Base-by-base conservation (phyloP, 2,329 filamentous ascomycete genomes). In the Ophiostoma angusticollis region DNA sequence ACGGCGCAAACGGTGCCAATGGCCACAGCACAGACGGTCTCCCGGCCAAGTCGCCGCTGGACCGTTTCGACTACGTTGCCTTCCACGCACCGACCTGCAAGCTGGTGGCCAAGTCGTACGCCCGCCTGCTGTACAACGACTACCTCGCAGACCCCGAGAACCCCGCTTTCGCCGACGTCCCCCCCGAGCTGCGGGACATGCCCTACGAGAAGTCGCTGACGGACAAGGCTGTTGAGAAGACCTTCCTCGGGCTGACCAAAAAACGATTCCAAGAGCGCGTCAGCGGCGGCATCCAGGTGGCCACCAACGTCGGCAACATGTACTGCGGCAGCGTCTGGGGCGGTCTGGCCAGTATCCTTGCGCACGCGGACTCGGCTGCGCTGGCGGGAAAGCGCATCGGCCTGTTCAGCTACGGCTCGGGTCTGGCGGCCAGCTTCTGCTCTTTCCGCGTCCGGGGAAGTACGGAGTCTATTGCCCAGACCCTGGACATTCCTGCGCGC, bases 21-120 rank as follows among this genome's bases (percentile, higher is more conserved):
- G n/a, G n/a, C n/a, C n/a, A n/a, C n/a, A n/a, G n/a, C n/a, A n/a
- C n/a, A n/a, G 59, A 56, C 50, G 75, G 74, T 43, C 59, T 55
- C 42, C 59, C 61, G 45, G 56, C 56, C 44, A 78, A 80, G 65
- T 75, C 76, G 28, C 64, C 70, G 35, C 63, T 91, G 44, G 83
- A 89, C 60, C 78, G 81, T 54, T 91, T 91, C 59, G 83, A 89
- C 62, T 84, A 85, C 65, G 62, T 91, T 57, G 62, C 77, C 44
- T 91, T 87, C 76, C 84, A 91, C 61, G 72, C 84, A 14, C 84
- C 84, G 29, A 89, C 78, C 47, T 91, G 84, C 79, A 91, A 91
- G 68, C 70, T 86, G 42, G 84, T 91, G 45, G 68, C 81, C 56
- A 91, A 91, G 67, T 86, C 81, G 14, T 91, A 86, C 57, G 84